phyloP scores from a whole-genome alignment of 2,329 filamentous ascomycete genomes.

The Ceratocystis smalleyi region DNA sequence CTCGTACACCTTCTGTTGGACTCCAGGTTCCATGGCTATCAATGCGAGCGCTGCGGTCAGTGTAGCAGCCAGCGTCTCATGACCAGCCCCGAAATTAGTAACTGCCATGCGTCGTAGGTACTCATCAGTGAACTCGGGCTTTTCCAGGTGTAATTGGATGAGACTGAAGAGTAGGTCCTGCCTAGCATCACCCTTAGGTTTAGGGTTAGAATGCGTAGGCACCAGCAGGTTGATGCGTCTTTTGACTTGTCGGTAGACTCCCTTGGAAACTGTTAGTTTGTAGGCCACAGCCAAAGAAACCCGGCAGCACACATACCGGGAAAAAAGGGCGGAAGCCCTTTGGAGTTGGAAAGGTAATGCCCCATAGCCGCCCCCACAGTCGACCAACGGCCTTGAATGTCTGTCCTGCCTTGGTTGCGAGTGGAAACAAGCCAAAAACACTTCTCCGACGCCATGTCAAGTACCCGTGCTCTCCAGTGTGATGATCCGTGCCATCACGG shows the following conservation, averaged over 20 bases:
- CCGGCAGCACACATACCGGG: conserved; percentile 25
- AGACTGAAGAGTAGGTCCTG: conserved; percentile 33
- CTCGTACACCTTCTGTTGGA: conserved; percentile 23
- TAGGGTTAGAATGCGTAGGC: conserved; percentile 19
- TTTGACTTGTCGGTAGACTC: conserved; percentile 17
- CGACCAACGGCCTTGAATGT: conserved; percentile 26
- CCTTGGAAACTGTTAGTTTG: conserved; percentile 9
- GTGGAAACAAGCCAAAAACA: conserved; percentile 37
- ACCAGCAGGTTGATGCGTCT: conserved; percentile 10
- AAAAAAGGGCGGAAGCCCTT: conserved; percentile 34
- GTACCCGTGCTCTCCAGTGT: conserved; percentile 34
- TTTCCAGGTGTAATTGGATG: conserved; percentile 31
- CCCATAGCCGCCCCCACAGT: conserved; percentile 30
- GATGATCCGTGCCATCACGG: conserved; percentile 29
- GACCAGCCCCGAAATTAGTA: conserved; percentile 41
- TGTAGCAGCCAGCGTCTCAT: conserved; percentile 39
- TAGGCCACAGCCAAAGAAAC: neutral
- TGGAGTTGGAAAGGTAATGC: conserved; percentile 30
- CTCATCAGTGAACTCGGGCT: conserved; percentile 31
- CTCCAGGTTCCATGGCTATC: conserved; percentile 27
- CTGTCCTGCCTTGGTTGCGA: conserved; percentile 25
- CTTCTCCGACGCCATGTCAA: conserved; percentile 37
- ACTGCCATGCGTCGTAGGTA: conserved; percentile 38
- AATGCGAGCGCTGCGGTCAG: conserved; percentile 34
- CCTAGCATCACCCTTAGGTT: conserved; percentile 22